These are phyloP conservation scores for Aureobasidium sp. DNA, from an alignment of 2,329 filamentous ascomycete species.

Conservation along the genomic window DNA sequence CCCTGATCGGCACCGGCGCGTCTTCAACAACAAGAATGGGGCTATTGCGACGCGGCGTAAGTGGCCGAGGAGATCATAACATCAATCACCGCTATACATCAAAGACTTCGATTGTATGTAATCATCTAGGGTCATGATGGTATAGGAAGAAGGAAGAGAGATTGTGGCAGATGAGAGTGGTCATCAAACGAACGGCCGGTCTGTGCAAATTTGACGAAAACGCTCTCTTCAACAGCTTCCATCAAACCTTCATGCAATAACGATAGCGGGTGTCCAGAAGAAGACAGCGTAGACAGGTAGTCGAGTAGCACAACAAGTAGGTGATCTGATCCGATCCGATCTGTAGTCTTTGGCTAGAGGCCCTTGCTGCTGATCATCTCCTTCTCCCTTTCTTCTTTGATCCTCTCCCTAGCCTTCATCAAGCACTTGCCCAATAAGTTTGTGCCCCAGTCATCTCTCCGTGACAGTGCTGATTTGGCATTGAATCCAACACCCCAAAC, in stretches of 20 bases:
- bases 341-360: too few species aligned
- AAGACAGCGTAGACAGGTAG: too few species aligned
- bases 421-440: conserved; percentile 72
- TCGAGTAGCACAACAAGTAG: too few species aligned
- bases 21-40: too few species aligned
- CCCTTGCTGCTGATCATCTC: background rate
- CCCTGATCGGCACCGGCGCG: too few species aligned
- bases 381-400: conserved; percentile 45
- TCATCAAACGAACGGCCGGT: background rate
- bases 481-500: conserved; percentile 74
- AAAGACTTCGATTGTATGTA: background rate
- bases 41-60: too few species aligned
- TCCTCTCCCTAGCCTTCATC: conserved; percentile 61
- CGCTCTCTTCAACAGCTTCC: background rate
- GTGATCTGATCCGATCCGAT: too few species aligned
- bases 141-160: background rate
- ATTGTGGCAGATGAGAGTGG: background rate
- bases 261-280: too few species aligned
- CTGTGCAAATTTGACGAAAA: background rate
- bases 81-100: too few species aligned
- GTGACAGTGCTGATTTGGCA: conserved; percentile 52
- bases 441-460: conserved; percentile 62
- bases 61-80: too few species aligned
- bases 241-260: background rate
- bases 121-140: too few species aligned